phyloP scores from a whole-genome alignment of 2,329 filamentous ascomycete species.

The Ascochyta viciae-villosae region DNA sequence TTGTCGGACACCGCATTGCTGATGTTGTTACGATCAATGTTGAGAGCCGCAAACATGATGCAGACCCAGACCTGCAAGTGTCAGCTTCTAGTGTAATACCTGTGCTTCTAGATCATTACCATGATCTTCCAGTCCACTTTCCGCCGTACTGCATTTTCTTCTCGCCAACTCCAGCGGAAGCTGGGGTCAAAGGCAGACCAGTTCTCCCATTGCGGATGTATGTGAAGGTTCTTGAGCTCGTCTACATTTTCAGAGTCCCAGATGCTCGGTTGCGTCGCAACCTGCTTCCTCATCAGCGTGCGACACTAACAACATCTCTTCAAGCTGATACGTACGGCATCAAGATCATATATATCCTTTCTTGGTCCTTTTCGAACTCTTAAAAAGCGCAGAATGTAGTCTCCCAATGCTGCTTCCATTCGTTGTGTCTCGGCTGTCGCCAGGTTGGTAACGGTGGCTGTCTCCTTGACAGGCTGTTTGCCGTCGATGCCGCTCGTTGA shows the following conservation, averaged over 20 bases:
- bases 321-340: slow-evolving; percentile 1
- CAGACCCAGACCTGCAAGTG: slow-evolving; percentile 53
- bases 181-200: slow-evolving; percentile 62
- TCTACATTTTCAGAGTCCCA: slow-evolving; percentile 12
- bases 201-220: slow-evolving; percentile 58
- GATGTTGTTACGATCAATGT: slow-evolving; percentile 55
- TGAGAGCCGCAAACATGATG: slow-evolving; percentile 59
- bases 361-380: slow-evolving; percentile 10
- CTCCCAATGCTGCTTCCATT: slow-evolving; percentile 13
- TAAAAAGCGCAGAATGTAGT: slow-evolving; percentile 12
- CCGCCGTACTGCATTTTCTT: slow-evolving; percentile 53
- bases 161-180: slow-evolving; percentile 59
- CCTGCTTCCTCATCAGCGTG: neutral
- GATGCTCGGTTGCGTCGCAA: slow-evolving; percentile 21
- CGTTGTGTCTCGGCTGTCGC: slow-evolving; percentile 15
- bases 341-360: slow-evolving; percentile 14
- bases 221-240: slow-evolving; percentile 15
- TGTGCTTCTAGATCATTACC: neutral
- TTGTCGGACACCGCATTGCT: slow-evolving; percentile 30
- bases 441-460: slow-evolving; percentile 7
- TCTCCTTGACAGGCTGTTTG: slow-evolving; percentile 10
- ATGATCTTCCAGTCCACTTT: slow-evolving; percentile 23
- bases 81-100: slow-evolving; percentile 50
- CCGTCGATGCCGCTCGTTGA: slow-evolving; percentile 9
- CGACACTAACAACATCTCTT: neutral